A percentile compares a stretch with the other conserved stretches of the same genome.
Conservation (phyloP, 2,329 filamentous ascomycete genomes). For the Verticillium nonalfalfae region DNA sequence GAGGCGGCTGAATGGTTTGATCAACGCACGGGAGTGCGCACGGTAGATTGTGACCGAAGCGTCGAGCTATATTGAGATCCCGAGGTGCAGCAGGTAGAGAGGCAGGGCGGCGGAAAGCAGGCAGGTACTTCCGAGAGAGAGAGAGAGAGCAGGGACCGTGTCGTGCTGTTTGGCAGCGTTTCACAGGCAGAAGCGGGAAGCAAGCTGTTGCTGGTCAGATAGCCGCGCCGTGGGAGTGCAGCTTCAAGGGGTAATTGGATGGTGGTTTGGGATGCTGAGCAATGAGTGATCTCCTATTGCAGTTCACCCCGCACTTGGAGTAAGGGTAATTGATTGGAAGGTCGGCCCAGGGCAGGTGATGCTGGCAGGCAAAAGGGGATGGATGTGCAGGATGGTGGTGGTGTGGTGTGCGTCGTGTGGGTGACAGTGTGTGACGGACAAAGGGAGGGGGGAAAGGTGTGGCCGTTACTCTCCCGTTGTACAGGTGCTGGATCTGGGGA, state of each 20-base stretch:
- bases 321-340: neutral
- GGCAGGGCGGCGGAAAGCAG: constrained; percentile 2
- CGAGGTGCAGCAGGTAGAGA: neutral
- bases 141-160: constrained; percentile 1
- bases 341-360: neutral
- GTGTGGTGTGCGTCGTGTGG: constrained; percentile 2
- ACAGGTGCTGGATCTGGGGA: neutral
- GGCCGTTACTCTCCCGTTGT: neutral
- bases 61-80: neutral
- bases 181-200: neutral
- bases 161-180: neutral
- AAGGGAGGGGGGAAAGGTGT: constrained; percentile 5
- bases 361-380: neutral
- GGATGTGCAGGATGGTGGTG: constrained; percentile 1
- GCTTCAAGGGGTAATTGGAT: neutral
- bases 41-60: neutral
- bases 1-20: neutral
- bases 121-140: constrained; percentile 6
- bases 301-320: neutral
- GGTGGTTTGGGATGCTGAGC: neutral
- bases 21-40: neutral
- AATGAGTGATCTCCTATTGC: neutral
- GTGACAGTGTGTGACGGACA: constrained; percentile 5
- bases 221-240: neutral
- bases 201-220: constrained; percentile 7